Evolutionary conservation across 371 early-diverging fungal species (phyloP).

Genomic region (Lichtheimia ramosa): DNA sequence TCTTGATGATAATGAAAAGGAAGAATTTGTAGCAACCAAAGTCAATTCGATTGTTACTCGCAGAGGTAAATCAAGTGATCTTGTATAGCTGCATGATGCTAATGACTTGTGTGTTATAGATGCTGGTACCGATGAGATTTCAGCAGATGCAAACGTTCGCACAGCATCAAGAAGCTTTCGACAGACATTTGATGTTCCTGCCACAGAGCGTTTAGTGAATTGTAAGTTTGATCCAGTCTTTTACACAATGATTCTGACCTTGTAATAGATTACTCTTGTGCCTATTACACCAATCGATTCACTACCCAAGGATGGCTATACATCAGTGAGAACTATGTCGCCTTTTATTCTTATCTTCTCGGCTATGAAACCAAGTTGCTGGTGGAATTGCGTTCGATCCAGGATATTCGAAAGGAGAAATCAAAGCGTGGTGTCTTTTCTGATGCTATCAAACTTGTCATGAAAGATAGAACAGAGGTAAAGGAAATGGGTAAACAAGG

Average conservation of each 20-base stretch:
- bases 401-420: constrained; percentile 81
- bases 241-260: no score
- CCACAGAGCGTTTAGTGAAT: constrained; percentile 86
- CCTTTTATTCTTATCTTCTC: constrained; percentile 93
- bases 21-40: constrained; percentile 86
- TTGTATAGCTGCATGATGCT: neutral
- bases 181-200: constrained; percentile 82
- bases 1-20: constrained; percentile 81
- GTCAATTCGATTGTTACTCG: constrained; percentile 85
- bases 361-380: constrained; percentile 91
- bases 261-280: constrained; percentile 84
- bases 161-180: constrained; percentile 90
- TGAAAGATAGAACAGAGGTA: constrained; percentile 80
- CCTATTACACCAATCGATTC: constrained; percentile 79
- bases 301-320: constrained; percentile 98
- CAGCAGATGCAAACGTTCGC: constrained; percentile 81
- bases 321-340: constrained; percentile 87
- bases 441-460: constrained; percentile 85
- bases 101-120: constrained; percentile 35
- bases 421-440: constrained; percentile 89
- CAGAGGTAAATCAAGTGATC: constrained; percentile 52
- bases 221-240: constrained; percentile 52
- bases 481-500: neutral
- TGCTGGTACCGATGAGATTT: constrained; percentile 75
- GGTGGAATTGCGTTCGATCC: constrained; percentile 88